Conservation (phyloP, 1,139 yeast species). For the Debaryomyces psychrophilus region DNA sequence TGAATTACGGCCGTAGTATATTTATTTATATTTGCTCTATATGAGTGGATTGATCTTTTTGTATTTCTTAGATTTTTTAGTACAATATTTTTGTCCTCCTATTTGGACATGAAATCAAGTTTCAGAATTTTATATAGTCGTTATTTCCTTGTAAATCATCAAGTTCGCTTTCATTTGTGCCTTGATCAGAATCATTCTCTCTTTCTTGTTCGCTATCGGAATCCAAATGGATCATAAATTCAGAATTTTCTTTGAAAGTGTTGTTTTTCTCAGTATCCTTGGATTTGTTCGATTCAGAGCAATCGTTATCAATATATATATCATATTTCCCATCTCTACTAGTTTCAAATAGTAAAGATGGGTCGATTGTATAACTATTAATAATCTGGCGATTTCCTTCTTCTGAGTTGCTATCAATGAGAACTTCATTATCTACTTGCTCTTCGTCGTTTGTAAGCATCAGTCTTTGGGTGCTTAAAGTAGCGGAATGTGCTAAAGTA, state of each 20-base stretch:
- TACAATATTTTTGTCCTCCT: conserved; percentile 2
- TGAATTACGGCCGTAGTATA: not conserved
- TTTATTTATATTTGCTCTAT: not conserved
- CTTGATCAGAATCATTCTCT: conserved; percentile 20
- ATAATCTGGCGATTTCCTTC: conserved; percentile 21
- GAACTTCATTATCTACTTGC: conserved; percentile 30
- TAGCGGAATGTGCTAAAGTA: conserved; percentile 47
- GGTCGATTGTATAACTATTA: conserved; percentile 42
- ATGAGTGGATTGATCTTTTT: not conserved
- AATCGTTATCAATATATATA: conserved; percentile 28
- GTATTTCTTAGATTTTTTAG: not conserved
- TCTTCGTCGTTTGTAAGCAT: conserved; percentile 26
- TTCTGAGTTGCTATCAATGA: conserved; percentile 29
- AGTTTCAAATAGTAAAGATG: conserved; percentile 26
- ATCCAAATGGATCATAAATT: conserved; percentile 26
- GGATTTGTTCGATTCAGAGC: conserved; percentile 10
- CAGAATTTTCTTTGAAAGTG: conserved; percentile 16
- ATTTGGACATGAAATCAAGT: conserved; percentile 4
- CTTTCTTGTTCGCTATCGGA: conserved; percentile 26
- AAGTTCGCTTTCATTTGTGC: not conserved
- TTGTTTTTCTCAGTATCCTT: conserved; percentile 10
- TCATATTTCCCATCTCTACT: conserved; percentile 31
- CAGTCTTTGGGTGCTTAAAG: conserved; percentile 32
- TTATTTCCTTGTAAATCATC: conserved; percentile 35
- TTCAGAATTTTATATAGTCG: conserved; percentile 26